Base-by-base conservation (phyloP, 352 stramenopile species). In the Phytophthora parvispora region DNA sequence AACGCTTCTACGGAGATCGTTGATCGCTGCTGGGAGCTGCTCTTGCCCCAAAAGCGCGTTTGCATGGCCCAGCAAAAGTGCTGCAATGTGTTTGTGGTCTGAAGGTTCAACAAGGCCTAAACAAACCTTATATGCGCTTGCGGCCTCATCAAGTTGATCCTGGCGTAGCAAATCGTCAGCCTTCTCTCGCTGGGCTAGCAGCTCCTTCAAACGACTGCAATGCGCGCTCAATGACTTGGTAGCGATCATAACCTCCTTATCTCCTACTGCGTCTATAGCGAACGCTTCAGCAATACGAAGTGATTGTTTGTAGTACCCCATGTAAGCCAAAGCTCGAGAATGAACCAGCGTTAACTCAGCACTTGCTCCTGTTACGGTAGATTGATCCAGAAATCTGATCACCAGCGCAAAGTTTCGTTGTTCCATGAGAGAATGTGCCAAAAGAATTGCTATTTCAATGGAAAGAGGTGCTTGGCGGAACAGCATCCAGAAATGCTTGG, bases 341-440 rank as follows among this genome's bases (percentile, higher is more conserved):
- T 73, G 54, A 12, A 62, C 10, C 36, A 83, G 38, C 25, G 72
- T 81, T 43, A 85, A 40, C 32, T 53, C 38, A 8, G 56, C 48
- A 58, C 55, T 54, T 36, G 54, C 25, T 22, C 24, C 13, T 9
- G 40, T 62, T 8, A 83, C 64, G 10, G 60, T 20, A 3, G 64
- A 78, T n/a, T 31, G 10, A 0, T 69, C 49, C 18, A 81, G 49
- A 52, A 72, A 61, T 18, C 45, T 59, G 16, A 48, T 55, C 15
- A 81, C 51, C 10, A 64, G 20, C 8, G 51, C 18, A 16, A 69
- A 70, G 38, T 72, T 72, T 15, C 59, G 60, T 13, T 75, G 61
- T 29, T 47, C 42, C 59, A 75, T 69, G 8, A 74, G 45, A 28
- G 68, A 56, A 10, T 75, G 28, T 1, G 51, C 51, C 18, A 73